Conservation (phyloP, 2,329 filamentous ascomycete genomes). For the Nemania serpens region DNA sequence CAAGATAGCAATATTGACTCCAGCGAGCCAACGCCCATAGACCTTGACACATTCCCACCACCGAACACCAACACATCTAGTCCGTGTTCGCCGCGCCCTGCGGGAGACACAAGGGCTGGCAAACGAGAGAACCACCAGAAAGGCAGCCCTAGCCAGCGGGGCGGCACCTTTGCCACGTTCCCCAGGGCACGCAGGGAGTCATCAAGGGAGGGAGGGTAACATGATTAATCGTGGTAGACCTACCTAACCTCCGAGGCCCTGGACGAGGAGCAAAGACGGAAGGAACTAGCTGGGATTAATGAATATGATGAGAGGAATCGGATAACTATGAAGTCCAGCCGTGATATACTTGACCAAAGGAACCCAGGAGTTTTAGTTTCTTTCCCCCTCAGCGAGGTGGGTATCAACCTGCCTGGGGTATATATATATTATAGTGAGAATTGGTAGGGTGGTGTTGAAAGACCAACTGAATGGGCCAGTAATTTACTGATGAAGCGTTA, state of each 20-base stretch:
- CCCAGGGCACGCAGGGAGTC: constrained; percentile 33
- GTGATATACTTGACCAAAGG: not conserved
- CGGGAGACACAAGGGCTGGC: not conserved
- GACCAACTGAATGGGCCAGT: no score
- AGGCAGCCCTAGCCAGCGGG: constrained; percentile 16
- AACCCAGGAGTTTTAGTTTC: not conserved
- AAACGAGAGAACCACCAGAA: constrained; percentile 1
- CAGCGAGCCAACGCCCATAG: constrained; percentile 27
- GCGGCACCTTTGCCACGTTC: constrained; percentile 38
- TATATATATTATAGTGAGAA: constrained; percentile 18
- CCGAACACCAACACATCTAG: constrained; percentile 32
- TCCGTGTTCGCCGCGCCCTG: constrained; percentile 16
- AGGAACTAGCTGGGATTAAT: not conserved
- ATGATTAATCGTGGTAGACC: constrained; percentile 22
- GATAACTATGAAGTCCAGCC: not conserved
- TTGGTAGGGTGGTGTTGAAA: not conserved
- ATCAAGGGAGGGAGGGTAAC: constrained; percentile 28
- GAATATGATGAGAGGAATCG: not conserved
- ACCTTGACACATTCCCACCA: constrained; percentile 13
- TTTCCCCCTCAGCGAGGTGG: no score
- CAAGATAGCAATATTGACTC: constrained; percentile 40
- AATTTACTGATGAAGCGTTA: no score
- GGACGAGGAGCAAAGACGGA: not conserved
- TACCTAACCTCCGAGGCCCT: not conserved
- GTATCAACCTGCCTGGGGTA: not conserved